phyloP scores from a whole-genome alignment of 352 stramenopile genomes.

The Phytophthora cryptogea region DNA sequence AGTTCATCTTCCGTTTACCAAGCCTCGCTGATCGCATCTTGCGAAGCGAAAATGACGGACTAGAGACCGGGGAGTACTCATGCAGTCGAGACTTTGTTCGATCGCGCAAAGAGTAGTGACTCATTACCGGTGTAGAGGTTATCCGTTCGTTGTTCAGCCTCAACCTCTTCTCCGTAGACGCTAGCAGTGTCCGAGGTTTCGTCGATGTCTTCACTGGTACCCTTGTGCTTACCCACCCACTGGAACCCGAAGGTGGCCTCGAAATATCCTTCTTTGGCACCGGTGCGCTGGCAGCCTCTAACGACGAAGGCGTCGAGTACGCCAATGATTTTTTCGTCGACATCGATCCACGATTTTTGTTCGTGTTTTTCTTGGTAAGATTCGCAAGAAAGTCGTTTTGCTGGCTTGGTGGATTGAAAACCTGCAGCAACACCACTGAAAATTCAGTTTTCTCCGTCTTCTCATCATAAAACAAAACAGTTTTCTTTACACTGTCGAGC shows the following conservation, averaged over 20 bases:
- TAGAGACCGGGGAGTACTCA: constrained; percentile 4
- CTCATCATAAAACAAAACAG: neutral
- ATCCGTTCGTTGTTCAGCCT: constrained; percentile 11
- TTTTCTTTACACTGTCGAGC: constrained; percentile 19
- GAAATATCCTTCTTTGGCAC: constrained; percentile 11
- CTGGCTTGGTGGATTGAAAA: constrained; percentile 30
- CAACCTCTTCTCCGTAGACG: constrained; percentile 8
- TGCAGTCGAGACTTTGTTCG: constrained; percentile 11
- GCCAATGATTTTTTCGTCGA: constrained; percentile 3
- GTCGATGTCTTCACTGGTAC: neutral
- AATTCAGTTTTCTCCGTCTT: neutral
- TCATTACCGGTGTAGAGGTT: constrained; percentile 2
- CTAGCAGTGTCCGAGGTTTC: constrained; percentile 8
- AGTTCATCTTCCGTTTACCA: constrained; percentile 33
- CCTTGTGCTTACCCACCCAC: constrained; percentile 31
- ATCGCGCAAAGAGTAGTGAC: constrained; percentile 23
- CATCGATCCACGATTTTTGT: constrained; percentile 19
- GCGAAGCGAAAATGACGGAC: constrained; percentile 5
- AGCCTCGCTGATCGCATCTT: constrained; percentile 4
- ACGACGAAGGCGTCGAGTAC: constrained; percentile 14
- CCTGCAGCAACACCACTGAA: constrained; percentile 11
- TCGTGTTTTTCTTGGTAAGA: constrained; percentile 28
- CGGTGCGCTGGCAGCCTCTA: constrained; percentile 36
- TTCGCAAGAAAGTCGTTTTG: constrained; percentile 27
- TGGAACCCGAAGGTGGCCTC: constrained; percentile 3